Percentiles rank a stretch among this genome's conserved stretches.
These are phyloP conservation scores for Podospora conica DNA, from an alignment of 495 filamentous ascomycete genomes.

Conservation along the genomic window DNA sequence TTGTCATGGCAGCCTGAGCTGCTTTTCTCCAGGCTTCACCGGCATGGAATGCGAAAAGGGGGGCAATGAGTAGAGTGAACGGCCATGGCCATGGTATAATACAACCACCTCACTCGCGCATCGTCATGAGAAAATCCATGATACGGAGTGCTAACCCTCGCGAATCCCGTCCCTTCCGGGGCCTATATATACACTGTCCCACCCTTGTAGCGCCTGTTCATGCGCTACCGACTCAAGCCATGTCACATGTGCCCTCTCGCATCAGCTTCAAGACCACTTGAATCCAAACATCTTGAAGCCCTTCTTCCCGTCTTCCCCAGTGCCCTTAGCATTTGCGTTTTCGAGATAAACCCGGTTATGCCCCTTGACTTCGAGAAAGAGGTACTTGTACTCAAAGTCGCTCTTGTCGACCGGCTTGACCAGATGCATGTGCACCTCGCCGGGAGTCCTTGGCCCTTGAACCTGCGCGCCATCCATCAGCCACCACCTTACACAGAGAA, in stretches of 20 bases:
- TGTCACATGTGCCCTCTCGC: background rate
- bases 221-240: background rate
- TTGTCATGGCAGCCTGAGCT: background rate
- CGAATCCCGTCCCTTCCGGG: background rate
- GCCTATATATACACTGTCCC: background rate
- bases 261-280: constrained; percentile 48
- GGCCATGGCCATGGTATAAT: background rate
- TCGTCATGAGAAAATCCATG: background rate
- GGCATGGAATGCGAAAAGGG: background rate
- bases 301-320: constrained; percentile 35
- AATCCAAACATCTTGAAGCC: constrained; percentile 56
- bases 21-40: background rate
- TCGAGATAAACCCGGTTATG: constrained; percentile 58
- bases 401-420: constrained; percentile 50
- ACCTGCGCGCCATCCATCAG: constrained; percentile 50
- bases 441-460: constrained; percentile 70
- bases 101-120: background rate
- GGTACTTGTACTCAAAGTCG: constrained; percentile 74
- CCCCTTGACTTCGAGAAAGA: constrained; percentile 68
- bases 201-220: background rate
- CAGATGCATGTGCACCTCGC: constrained; percentile 72
- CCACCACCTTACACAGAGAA: background rate
- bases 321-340: constrained; percentile 39
- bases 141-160: background rate
- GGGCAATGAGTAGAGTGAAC: background rate